Percentiles rank a stretch among this genome's conserved stretches.
Evolutionary conservation across 352 stramenopile species (phyloP).

Genomic region (Phytophthora tubulina): DNA sequence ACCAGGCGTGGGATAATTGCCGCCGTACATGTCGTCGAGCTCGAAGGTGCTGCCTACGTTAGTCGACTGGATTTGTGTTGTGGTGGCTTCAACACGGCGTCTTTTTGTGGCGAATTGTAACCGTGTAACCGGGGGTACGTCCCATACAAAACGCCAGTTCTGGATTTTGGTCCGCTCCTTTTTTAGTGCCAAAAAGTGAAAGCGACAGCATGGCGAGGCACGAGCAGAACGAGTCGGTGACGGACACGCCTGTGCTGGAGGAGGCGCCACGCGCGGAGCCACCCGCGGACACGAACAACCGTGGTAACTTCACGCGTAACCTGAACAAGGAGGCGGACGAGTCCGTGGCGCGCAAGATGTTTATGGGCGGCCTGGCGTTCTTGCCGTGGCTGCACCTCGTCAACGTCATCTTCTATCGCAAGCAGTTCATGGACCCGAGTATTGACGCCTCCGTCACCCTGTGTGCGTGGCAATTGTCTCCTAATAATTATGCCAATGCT

Average conservation of each 20-base stretch:
- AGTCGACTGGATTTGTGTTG: conserved; percentile 26
- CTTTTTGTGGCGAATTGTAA: conserved; percentile 16
- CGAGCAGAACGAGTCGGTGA: conserved; percentile 41
- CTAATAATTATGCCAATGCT: not conserved
- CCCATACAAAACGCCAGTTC: conserved; percentile 27
- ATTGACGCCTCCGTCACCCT: conserved; percentile 77
- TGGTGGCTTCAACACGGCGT: conserved; percentile 39
- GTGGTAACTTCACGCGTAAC: conserved; percentile 90
- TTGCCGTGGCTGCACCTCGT: conserved; percentile 88
- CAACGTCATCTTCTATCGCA: conserved; percentile 86
- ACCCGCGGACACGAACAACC: conserved; percentile 65
- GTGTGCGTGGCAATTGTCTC: conserved; percentile 55
- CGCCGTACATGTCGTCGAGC: conserved; percentile 36
- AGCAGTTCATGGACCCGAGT: conserved; percentile 77
- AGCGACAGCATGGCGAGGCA: conserved; percentile 33
- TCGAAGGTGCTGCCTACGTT: not conserved
- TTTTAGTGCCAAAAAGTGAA: not conserved
- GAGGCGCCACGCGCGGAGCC: conserved; percentile 41
- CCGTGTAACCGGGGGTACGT: not conserved
- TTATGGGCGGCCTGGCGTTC: conserved; percentile 75
- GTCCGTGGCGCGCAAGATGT: conserved; percentile 85
- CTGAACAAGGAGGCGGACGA: conserved; percentile 82
- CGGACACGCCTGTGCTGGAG: conserved; percentile 71
- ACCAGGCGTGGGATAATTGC: conserved; percentile 23
- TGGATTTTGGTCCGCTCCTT: not conserved